Evolutionary conservation across 2,329 filamentous ascomycete genomes (phyloP).

Genomic region (Thyridium curvatum): DNA sequence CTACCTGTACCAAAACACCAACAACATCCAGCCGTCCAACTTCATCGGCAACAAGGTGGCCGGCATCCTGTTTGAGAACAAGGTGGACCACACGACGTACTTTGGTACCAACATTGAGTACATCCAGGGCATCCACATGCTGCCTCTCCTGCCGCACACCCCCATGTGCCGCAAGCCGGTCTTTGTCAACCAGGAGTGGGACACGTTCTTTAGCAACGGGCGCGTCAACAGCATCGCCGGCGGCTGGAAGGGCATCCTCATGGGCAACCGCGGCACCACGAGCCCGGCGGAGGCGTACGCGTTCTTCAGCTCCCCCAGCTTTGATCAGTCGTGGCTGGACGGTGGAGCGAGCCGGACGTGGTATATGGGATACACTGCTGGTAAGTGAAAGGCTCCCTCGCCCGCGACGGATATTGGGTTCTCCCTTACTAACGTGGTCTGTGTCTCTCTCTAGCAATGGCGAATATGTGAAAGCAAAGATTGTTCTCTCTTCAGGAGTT

Average conservation of each 20-base stretch:
- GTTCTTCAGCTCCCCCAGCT: slow-evolving; percentile 65
- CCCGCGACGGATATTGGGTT: neutral
- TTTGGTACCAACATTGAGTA: slow-evolving; percentile 71
- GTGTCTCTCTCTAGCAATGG: too few species aligned
- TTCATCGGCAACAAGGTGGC: slow-evolving; percentile 75
- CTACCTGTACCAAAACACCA: slow-evolving; percentile 70
- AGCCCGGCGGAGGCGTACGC: slow-evolving; percentile 63
- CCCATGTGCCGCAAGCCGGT: slow-evolving; percentile 56
- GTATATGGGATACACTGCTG: slow-evolving; percentile 76
- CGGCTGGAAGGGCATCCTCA: slow-evolving; percentile 82
- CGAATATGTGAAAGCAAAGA: too few species aligned
- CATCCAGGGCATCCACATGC: slow-evolving; percentile 76
- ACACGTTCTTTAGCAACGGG: slow-evolving; percentile 66
- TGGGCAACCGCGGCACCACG: slow-evolving; percentile 73
- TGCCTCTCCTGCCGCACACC: slow-evolving; percentile 65
- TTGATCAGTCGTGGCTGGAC: slow-evolving; percentile 66
- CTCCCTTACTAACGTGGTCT: too few species aligned
- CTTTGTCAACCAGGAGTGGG: slow-evolving; percentile 82
- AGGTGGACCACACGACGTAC: slow-evolving; percentile 87
- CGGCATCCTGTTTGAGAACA: slow-evolving; percentile 84
- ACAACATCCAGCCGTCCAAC: slow-evolving; percentile 62
- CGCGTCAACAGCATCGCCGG: slow-evolving; percentile 59
- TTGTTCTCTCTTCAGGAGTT: too few species aligned
- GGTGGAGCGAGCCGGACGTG: slow-evolving; percentile 79
- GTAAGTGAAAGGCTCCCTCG: slow-evolving; percentile 41